phyloP scores from a whole-genome alignment of 2,329 filamentous ascomycete genomes.

The Nannizziopsis arthrosporioides region DNA sequence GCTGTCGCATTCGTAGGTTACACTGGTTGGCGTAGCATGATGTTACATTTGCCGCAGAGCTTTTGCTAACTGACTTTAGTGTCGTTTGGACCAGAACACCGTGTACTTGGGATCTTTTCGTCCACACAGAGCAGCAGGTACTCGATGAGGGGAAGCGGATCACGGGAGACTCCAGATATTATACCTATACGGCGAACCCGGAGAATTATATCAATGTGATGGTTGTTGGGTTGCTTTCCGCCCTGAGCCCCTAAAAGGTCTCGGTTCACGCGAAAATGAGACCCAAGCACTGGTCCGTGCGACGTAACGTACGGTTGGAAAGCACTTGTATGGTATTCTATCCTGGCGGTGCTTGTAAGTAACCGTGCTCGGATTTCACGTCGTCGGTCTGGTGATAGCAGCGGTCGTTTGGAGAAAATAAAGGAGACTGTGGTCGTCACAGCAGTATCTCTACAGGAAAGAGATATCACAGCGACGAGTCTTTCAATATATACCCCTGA shows the following conservation, averaged over 20 bases:
- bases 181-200: no score
- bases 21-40: slow-evolving; percentile 6
- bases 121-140: no score
- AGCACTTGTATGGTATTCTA: neutral
- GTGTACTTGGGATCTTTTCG: neutral
- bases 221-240: neutral
- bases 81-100: neutral
- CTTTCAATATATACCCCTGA: no score
- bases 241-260: neutral
- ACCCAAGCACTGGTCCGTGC: slow-evolving; percentile 9
- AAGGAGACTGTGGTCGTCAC: no score
- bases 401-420: no score
- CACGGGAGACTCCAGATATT: no score
- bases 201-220: no score
- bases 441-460: no score
- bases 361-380: neutral
- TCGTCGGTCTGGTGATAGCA: no score
- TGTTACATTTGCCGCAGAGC: slow-evolving; percentile 2
- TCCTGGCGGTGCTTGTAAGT: neutral
- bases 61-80: neutral
- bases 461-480: no score
- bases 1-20: slow-evolving; percentile 9
- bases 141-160: no score
- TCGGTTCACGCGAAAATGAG: neutral
- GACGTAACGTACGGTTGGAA: slow-evolving; percentile 3